Evolutionary conservation across 176 grass and related monocot genomes (phyloP).

Genomic region (Carex parvula): DNA sequence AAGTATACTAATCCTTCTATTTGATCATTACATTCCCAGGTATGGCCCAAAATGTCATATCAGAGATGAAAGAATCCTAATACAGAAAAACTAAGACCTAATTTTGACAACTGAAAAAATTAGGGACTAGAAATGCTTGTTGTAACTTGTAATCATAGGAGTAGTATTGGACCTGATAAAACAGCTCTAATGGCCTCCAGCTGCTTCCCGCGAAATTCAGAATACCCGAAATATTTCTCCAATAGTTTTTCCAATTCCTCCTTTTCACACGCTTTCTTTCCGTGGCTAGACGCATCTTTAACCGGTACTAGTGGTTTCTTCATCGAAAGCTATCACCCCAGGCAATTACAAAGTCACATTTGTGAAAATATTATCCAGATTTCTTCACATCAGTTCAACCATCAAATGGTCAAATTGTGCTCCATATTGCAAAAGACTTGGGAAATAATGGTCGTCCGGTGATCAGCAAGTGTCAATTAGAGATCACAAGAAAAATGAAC

Average conservation of each 20-base stretch:
- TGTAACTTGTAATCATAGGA: background rate
- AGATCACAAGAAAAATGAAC: background rate
- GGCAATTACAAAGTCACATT: background rate
- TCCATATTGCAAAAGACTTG: background rate
- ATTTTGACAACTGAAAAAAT: background rate
- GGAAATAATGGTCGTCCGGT: background rate
- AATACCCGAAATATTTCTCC: constrained; percentile 66
- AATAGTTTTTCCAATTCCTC: constrained; percentile 49
- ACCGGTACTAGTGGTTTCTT: constrained; percentile 64
- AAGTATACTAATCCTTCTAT: background rate
- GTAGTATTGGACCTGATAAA: constrained; percentile 51
- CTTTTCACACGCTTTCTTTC: constrained; percentile 35
- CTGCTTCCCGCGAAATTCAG: constrained; percentile 74
- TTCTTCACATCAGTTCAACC: background rate
- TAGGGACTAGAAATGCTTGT: background rate
- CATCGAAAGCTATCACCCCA: constrained; percentile 42
- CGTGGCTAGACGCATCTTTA: constrained; percentile 29
- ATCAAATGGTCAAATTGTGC: background rate
- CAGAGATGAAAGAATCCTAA: background rate
- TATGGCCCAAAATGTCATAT: constrained; percentile 2
- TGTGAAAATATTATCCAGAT: background rate
- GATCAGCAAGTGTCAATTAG: background rate
- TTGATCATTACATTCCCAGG: background rate
- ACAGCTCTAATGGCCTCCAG: constrained; percentile 84
- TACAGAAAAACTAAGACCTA: background rate